Percentiles rank a stretch among this genome's conserved stretches.
These are phyloP conservation scores for Euphrasia confusa DNA, from an alignment of 257 asterid genomes.

Conservation along the genomic window DNA sequence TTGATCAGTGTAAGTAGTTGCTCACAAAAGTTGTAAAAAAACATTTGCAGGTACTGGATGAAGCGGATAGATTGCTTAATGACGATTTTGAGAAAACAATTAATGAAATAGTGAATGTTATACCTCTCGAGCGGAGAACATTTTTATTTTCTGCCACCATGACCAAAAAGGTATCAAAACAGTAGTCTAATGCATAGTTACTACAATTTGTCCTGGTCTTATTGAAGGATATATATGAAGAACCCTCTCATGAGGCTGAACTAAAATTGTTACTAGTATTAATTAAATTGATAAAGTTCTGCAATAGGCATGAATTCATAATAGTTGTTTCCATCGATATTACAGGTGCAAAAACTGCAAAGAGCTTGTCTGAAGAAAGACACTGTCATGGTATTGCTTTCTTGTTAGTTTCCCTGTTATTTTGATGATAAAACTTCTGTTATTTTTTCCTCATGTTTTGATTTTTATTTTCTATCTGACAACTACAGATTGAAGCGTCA, in stretches of 20 bases:
- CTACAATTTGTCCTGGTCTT: background rate
- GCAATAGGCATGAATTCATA: background rate
- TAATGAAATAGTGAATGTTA: slow-evolving; percentile 62
- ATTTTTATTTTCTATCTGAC: slow-evolving; percentile 13
- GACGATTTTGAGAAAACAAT: slow-evolving; percentile 84
- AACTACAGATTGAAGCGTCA: slow-evolving; percentile 73
- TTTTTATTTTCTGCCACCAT: slow-evolving; percentile 95
- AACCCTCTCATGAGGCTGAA: background rate
- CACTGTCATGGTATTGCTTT: slow-evolving; percentile 69
- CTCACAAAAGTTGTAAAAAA: slow-evolving; percentile 1
- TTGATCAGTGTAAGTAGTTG: background rate
- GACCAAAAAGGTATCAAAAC: slow-evolving; percentile 68
- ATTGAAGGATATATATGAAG: background rate
- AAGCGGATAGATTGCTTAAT: slow-evolving; percentile 86
- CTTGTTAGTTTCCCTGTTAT: slow-evolving; percentile 2
- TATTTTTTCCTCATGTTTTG: slow-evolving; percentile 12
- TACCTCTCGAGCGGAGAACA: slow-evolving; percentile 83
- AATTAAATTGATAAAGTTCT: background rate
- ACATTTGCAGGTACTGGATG: slow-evolving; percentile 71
- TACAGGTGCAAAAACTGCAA: slow-evolving; percentile 87
- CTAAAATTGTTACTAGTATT: too few relatives aligned
- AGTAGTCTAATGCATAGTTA: background rate
- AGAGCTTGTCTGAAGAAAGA: slow-evolving; percentile 76
- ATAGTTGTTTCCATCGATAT: slow-evolving; percentile 12
- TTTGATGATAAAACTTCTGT: background rate